Percentiles rank a stretch among this genome's conserved stretches.
phyloP scores from a whole-genome alignment of 495 filamentous ascomycete species.

The Podospora conica region DNA sequence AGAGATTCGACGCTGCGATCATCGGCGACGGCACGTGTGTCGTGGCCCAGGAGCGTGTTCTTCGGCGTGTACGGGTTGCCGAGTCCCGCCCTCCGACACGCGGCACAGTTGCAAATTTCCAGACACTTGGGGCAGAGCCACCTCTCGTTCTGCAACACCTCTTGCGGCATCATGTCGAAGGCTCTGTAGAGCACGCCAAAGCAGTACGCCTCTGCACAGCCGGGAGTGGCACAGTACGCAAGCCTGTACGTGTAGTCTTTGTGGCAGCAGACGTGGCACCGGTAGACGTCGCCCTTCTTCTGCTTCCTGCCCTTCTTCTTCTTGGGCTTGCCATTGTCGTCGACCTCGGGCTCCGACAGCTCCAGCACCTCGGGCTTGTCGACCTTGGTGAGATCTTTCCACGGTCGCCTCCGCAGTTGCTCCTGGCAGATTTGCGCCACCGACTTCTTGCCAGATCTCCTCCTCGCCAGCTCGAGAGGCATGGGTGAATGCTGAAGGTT shows the following conservation, averaged over 20 bases:
- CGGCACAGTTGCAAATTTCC: slow-evolving; percentile 75
- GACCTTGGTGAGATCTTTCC: slow-evolving; percentile 47
- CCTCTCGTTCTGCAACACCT: slow-evolving; percentile 65
- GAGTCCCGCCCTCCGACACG: slow-evolving; percentile 51
- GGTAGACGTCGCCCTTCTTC: slow-evolving; percentile 43
- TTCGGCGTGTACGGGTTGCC: slow-evolving; percentile 69
- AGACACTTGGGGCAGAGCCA: slow-evolving; percentile 88
- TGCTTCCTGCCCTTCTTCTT: slow-evolving; percentile 37
- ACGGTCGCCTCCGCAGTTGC: slow-evolving; percentile 67
- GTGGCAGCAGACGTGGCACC: slow-evolving; percentile 76
- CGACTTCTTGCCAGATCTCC: slow-evolving; percentile 59
- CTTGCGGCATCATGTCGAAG: slow-evolving; percentile 77
- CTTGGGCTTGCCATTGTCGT: slow-evolving; percentile 42
- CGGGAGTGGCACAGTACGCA: slow-evolving; percentile 57
- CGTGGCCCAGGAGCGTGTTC: slow-evolving; percentile 77
- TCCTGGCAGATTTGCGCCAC: slow-evolving; percentile 87
- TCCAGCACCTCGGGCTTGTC: slow-evolving; percentile 26
- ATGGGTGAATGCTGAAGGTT: slow-evolving; percentile 55
- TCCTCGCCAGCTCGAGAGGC: slow-evolving; percentile 57
- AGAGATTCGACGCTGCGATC: slow-evolving; percentile 79
- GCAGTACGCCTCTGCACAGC: slow-evolving; percentile 69
- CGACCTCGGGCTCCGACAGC: slow-evolving; percentile 42
- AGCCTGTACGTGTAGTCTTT: slow-evolving; percentile 75
- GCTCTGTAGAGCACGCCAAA: slow-evolving; percentile 84
- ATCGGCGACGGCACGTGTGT: slow-evolving; percentile 83